Conservation (phyloP, 352 stramenopile species). For the Globisporangium cystogenes region DNA sequence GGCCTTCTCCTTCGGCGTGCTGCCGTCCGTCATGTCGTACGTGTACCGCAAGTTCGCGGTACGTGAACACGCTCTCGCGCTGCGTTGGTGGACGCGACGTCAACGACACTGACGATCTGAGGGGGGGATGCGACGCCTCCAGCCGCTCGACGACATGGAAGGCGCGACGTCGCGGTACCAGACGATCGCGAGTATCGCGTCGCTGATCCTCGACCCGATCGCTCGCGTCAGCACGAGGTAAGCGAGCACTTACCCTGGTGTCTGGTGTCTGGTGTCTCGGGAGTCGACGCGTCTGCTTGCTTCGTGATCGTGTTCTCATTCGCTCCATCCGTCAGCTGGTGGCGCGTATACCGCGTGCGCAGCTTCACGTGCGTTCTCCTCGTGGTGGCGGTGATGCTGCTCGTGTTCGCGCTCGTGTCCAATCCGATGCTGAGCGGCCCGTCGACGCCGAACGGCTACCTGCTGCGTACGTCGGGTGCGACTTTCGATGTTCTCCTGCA, state of each 20-base stretch:
- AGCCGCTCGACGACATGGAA: constrained; percentile 33
- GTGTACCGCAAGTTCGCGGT: constrained; percentile 71
- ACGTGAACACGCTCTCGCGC: constrained; percentile 3
- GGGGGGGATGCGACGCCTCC: neutral
- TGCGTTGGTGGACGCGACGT: no score
- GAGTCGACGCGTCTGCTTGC: no score
- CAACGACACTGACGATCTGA: no score
- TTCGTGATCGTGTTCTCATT: no score
- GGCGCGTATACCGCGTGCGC: constrained; percentile 42
- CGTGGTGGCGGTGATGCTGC: constrained; percentile 39
- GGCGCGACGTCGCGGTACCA: constrained; percentile 39
- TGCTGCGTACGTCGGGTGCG: constrained; percentile 42
- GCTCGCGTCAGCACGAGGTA: constrained; percentile 39
- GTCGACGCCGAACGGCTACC: constrained; percentile 27
- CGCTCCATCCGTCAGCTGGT: no score
- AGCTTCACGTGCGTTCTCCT: constrained; percentile 27
- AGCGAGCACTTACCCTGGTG: no score
- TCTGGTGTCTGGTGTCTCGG: no score
- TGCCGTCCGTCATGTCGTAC: constrained; percentile 69
- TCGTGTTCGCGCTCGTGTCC: constrained; percentile 36
- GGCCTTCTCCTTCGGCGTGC: constrained; percentile 55
- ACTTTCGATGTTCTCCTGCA: neutral
- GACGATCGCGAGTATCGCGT: constrained; percentile 42
- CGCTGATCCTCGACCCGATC: constrained; percentile 48
- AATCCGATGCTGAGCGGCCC: constrained; percentile 32